A percentile compares a stretch with the other conserved stretches of the same genome.
These are phyloP conservation scores for Tetramitus jugosus DNA, from an alignment of 208 protist genomes.

Conservation along the genomic window DNA sequence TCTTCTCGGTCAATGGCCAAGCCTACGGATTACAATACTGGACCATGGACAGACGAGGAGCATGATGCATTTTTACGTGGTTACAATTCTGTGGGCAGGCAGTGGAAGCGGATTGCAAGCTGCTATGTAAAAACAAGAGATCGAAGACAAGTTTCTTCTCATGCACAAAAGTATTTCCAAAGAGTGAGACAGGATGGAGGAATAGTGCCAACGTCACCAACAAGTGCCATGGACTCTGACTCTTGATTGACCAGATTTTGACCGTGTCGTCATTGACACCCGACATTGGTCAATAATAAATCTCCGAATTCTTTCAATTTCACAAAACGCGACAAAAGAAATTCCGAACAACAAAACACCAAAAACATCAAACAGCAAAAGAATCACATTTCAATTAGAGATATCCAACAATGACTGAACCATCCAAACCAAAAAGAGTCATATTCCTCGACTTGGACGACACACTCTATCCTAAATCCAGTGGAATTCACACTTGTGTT, in stretches of 20 bases:
- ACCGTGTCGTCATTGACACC: no score
- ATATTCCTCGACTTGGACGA: conserved; percentile 16
- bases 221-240: no score
- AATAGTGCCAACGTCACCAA: no score
- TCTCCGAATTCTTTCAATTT: no score
- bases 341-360: no score
- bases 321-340: no score
- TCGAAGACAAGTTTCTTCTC: conserved; percentile 5
- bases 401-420: not conserved
- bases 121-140: not conserved
- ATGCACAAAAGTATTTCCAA: conserved; percentile 3
- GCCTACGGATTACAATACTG: no score
- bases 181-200: not conserved
- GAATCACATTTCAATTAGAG: no score
- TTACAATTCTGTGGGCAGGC: not conserved
- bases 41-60: not conserved
- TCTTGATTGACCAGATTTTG: no score
- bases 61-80: not conserved
- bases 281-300: no score
- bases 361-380: no score
- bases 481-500: not conserved
- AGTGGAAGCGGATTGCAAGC: not conserved
- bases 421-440: not conserved
- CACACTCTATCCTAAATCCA: not conserved
- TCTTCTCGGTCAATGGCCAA: no score